Conservation (phyloP, 768 basidiomycete genomes). For the Psilocybe subaeruginosa region DNA sequence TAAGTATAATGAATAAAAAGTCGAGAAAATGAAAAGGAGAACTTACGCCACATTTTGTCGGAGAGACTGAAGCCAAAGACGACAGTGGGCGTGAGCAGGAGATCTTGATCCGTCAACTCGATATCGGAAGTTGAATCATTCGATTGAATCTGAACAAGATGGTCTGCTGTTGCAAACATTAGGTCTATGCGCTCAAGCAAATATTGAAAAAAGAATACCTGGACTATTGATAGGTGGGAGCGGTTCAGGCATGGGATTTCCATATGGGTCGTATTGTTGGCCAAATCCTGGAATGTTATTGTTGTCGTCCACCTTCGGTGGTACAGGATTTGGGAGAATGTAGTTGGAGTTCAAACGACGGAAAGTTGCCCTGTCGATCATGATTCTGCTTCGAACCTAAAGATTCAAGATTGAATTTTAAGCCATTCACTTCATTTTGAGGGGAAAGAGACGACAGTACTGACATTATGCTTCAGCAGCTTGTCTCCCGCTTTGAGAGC, state of each 20-base stretch:
- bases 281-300: conserved; percentile 5
- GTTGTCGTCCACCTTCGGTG: conserved; percentile 26
- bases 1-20: not conserved
- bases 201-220: not conserved
- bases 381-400: conserved; percentile 59
- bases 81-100: conserved; percentile 57
- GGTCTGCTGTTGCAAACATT: not conserved
- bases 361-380: conserved; percentile 65
- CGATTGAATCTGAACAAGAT: conserved; percentile 7
- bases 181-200: not conserved
- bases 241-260: conserved; percentile 20
- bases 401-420: no score
- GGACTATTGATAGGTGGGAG: not conserved
- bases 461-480: conserved; percentile 53
- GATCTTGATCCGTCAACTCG: conserved; percentile 52
- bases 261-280: conserved; percentile 16
- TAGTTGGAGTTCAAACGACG: conserved; percentile 55
- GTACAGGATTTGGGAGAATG: conserved; percentile 40
- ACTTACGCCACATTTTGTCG: conserved; percentile 63
- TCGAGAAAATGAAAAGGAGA: not conserved
- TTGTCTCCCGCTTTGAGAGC: conserved; percentile 37
- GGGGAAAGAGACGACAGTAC: conserved; percentile 10
- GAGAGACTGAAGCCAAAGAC: conserved; percentile 66
- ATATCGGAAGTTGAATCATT: conserved; percentile 29
- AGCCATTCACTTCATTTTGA: no score